These are phyloP conservation scores for Orobanche coerulescens DNA, from an alignment of 257 asterid genomes.

Conservation along the genomic window DNA sequence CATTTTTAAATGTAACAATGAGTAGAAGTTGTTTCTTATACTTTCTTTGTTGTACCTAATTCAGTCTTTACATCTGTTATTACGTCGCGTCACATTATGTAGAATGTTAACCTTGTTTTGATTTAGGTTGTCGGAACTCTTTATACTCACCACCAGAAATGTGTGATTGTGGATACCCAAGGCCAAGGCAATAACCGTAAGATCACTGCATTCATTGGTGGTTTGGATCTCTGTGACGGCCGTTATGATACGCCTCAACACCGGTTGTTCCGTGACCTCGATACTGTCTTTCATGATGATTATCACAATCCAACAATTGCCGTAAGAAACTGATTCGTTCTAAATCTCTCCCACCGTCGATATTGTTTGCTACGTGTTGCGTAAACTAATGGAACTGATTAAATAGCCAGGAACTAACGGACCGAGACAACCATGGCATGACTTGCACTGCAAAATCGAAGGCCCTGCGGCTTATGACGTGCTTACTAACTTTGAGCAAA, in stretches of 20 bases:
- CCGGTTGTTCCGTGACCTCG: slow-evolving; percentile 36
- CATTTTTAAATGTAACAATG: not conserved
- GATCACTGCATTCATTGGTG: slow-evolving; percentile 50
- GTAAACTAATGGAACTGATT: not conserved
- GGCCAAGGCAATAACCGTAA: slow-evolving; percentile 37
- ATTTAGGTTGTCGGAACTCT: slow-evolving; percentile 49
- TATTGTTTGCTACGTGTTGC: not conserved
- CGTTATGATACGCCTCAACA: slow-evolving; percentile 59
- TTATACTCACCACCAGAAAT: slow-evolving; percentile 58
- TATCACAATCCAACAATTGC: slow-evolving; percentile 42
- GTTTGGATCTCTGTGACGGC: slow-evolving; percentile 55
- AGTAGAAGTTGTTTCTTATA: not conserved
- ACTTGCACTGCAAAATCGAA: slow-evolving; percentile 48
- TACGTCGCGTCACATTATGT: too few species aligned
- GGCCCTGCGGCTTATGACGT: slow-evolving; percentile 60
- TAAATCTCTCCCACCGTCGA: not conserved
- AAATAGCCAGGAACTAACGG: slow-evolving; percentile 38
- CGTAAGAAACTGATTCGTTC: slow-evolving; percentile 24
- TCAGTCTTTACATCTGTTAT: too few species aligned
- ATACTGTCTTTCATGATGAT: slow-evolving; percentile 42
- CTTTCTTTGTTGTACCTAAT: too few species aligned
- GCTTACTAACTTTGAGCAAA: slow-evolving; percentile 49
- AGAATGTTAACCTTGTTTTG: too few species aligned
- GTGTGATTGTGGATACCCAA: slow-evolving; percentile 51
- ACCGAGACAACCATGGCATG: slow-evolving; percentile 71